Evolutionary conservation across 2,329 filamentous ascomycete species (phyloP), one percentile per base, ranked within the genome.

Genomic region (Tolypocladium inflatum): DNA sequence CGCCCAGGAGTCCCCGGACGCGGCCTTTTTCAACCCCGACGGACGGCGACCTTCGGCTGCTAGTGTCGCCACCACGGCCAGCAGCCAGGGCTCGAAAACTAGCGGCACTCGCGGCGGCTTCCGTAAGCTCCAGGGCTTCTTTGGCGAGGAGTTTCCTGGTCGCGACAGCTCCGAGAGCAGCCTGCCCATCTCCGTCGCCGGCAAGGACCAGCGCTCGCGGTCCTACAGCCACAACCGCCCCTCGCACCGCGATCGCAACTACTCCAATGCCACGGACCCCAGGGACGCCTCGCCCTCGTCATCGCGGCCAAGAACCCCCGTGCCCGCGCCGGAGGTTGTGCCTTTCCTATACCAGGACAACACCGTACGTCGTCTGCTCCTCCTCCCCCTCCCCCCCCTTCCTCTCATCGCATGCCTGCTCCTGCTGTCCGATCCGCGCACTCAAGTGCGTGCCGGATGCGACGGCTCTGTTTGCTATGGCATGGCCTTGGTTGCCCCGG

Each of bases 331-430:
- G 67, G 93, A 97, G 73, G 91, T 99, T 59, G 94, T 96, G 43
- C 94, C 94, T n/a, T 99, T 96, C 81, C 81, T 96, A 61, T 97
- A 94, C 70, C 94, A 97, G 73, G 90, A 94, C 60, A 75, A 74
- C 59, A 70, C 90, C 76, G 87, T 90, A 72, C 78, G 85, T 80
- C 62, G 57, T 59, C 30, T 33, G 5, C 59, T 58, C 61, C 59
- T 67, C 63, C 60, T 64, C 62, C 57, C 48, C 57, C 57, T 51
- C 56, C 54, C 57, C 19, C 45, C 37, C 21, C 9, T 26, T 60
- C 58, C 45, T 54, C 45, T 55, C 48, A 9, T 23, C 50, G 45
- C 38, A 6, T 48, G 23, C 21, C 35, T 8, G 43, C 33, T 19
- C 30, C 9, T 50, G 19, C 39, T 54, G 42, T 45, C 23, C 19